Evolutionary conservation across 148 eudicot genomes (phyloP).

Genomic region (Gaultheria prostrata): DNA sequence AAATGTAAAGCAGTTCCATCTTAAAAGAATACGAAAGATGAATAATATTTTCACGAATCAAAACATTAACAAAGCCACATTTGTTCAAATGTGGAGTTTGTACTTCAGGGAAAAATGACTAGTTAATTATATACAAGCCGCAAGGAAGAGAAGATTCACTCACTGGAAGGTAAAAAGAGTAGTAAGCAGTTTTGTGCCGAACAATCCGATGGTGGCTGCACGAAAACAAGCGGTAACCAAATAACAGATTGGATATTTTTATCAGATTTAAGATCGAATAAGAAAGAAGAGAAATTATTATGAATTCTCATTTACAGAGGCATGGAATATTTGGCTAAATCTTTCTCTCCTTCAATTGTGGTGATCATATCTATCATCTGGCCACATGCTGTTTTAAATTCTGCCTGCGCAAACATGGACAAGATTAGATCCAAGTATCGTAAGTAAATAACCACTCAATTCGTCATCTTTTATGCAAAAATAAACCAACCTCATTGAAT

Average conservation of each 20-base stretch:
- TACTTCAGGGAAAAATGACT: background rate
- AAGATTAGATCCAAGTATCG: background rate
- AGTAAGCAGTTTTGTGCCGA: conserved; percentile 91
- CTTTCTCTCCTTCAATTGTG: conserved; percentile 87
- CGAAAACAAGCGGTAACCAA: background rate
- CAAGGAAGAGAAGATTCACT: conserved; percentile 29
- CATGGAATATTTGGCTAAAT: conserved; percentile 82
- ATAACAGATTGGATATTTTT: background rate
- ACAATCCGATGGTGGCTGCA: conserved; percentile 95
- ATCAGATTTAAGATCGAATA: background rate
- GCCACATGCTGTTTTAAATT: conserved; percentile 90
- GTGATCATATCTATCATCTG: conserved; percentile 98
- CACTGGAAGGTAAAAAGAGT: conserved; percentile 92
- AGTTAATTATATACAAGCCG: background rate
- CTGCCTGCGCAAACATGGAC: conserved; percentile 46
- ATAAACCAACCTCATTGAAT: conserved; percentile 73
- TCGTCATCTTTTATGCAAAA: background rate
- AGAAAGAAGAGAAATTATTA: background rate
- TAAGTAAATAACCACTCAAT: background rate
- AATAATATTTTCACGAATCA: background rate
- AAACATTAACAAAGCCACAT: background rate
- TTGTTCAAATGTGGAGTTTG: background rate
- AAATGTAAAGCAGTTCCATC: conserved; percentile 4
- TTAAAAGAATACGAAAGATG: background rate
- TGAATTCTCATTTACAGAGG: conserved; percentile 53